Evolutionary conservation across 2,329 filamentous ascomycete genomes (phyloP), one percentile per base, ranked within the genome.

Genomic region (Juglanconis oblonga): DNA sequence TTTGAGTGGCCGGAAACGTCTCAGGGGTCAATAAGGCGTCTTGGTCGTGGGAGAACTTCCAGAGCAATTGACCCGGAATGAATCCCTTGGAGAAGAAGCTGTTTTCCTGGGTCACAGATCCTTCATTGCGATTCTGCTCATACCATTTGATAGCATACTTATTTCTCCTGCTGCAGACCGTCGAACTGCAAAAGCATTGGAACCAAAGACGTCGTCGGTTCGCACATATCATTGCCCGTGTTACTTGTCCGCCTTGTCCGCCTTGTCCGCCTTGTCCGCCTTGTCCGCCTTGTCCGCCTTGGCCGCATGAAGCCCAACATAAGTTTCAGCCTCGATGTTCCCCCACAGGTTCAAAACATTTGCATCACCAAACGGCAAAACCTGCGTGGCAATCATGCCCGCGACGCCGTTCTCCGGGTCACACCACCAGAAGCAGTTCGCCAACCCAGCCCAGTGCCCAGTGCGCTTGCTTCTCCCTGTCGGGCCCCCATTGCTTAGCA

Each of bases 391-490:
- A 5, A 81, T 67, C 9, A 81, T 73, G 1, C 78, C 80, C 0
- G 77, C 83, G 59, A 86, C 72, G 1, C 81, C 83, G 62, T 77
- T 80, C 69, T 84, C 81, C 10, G 82, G 72, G 71, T 87, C 84
- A 45, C 74, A 73, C 83, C 82, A 87, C 82, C 83, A 87, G 67
- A 76, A 86, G 47, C 80, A 66, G 68, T 87, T 87, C 6, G 80
- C 68, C 40, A 87, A 65, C 0, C 84, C 84, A 8, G 79, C 79
- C 84, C 84, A 86, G 68, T 76, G 77, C 1, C 65, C 77, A 0
- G 81, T 83, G 24, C 73, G 73, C 5, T 61, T 69, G 1, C 78
- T 79, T 3, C 83, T 75, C 1, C 83, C 82, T 1, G 82, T 82
- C 7, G 69, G 65, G 3, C 76, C 76, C 1, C 76, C 75, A 13